phyloP scores from a whole-genome alignment of 306 rosid species.

The Fragaria nilgerrensis region DNA sequence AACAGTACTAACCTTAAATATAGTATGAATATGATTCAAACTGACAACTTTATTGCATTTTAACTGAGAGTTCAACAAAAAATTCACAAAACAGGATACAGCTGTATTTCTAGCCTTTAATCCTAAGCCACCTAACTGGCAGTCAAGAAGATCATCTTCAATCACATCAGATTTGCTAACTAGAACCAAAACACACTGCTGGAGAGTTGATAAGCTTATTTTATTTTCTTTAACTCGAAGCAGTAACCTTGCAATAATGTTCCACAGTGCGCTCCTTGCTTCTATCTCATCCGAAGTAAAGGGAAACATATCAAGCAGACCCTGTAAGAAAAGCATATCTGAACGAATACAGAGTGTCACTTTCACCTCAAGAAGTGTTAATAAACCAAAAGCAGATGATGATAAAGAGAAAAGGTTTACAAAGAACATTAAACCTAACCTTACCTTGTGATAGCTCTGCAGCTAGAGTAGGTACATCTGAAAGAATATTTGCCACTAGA shows the following conservation, averaged over 20 bases:
- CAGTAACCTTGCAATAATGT: slow-evolving; percentile 58
- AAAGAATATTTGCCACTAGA: slow-evolving; percentile 79
- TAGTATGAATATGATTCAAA: neutral
- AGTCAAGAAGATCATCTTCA: slow-evolving; percentile 83
- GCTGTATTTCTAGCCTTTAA: slow-evolving; percentile 56
- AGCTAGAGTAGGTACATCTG: slow-evolving; percentile 57
- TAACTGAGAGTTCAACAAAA: slow-evolving; percentile 1
- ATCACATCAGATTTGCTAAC: slow-evolving; percentile 65
- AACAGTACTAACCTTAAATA: neutral
- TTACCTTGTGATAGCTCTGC: slow-evolving; percentile 63
- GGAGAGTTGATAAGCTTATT: slow-evolving; percentile 50
- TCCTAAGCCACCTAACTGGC: slow-evolving; percentile 33
- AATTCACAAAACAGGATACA: slow-evolving; percentile 62
- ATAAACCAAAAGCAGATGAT: slow-evolving; percentile 1
- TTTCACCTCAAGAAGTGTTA: neutral
- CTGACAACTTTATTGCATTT: neutral
- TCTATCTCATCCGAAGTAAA: slow-evolving; percentile 77
- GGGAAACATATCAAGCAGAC: slow-evolving; percentile 83
- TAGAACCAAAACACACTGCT: slow-evolving; percentile 51
- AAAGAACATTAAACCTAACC: slow-evolving; percentile 12
- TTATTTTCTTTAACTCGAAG: slow-evolving; percentile 55
- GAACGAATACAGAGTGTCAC: slow-evolving; percentile 32
- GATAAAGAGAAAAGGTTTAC: neutral
- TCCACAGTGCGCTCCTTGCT: slow-evolving; percentile 90
- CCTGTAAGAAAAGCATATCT: slow-evolving; percentile 66